These are phyloP conservation scores for Raphidocelis subcapitata DNA, from an alignment of 139 green algal species.

Conservation along the genomic window DNA sequence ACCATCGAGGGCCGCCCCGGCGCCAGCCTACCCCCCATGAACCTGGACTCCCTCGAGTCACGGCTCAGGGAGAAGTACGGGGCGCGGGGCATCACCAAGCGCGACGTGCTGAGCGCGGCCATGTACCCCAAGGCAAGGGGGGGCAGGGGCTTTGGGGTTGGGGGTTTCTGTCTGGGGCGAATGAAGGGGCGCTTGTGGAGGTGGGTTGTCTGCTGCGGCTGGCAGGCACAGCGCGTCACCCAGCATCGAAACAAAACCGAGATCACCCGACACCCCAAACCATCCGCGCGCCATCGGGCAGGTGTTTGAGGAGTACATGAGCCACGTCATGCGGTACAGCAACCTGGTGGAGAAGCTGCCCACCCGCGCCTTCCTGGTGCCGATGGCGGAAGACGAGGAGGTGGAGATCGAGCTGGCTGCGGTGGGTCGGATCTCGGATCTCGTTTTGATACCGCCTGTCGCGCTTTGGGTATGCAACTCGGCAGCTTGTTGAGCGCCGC, in stretches of 20 bases:
- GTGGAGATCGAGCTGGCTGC: slow-evolving; percentile 70
- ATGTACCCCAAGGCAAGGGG: slow-evolving; percentile 81
- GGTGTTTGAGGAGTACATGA: slow-evolving; percentile 82
- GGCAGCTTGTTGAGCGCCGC: too few species aligned
- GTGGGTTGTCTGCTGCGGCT: slow-evolving; percentile 32
- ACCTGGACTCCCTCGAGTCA: slow-evolving; percentile 65
- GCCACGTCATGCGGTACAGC: slow-evolving; percentile 58
- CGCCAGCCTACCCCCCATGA: slow-evolving; percentile 56
- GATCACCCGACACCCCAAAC: not conserved
- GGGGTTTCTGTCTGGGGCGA: slow-evolving; percentile 3
- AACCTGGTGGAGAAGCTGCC: slow-evolving; percentile 77
- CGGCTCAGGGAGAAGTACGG: slow-evolving; percentile 67
- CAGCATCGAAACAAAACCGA: not conserved
- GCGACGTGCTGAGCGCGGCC: slow-evolving; percentile 80
- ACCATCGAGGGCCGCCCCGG: slow-evolving; percentile 75
- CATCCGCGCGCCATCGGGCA: not conserved
- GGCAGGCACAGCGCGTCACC: slow-evolving; percentile 32
- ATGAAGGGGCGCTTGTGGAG: not conserved
- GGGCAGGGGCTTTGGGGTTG: not conserved
- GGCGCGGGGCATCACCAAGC: slow-evolving; percentile 43
- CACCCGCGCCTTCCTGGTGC: slow-evolving; percentile 82
- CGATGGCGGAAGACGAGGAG: slow-evolving; percentile 89
- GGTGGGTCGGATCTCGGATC: not conserved
- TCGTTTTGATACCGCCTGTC: not conserved
- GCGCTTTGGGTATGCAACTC: too few species aligned